Conservation (phyloP, 495 filamentous ascomycete species). For the Lepraria neglecta region DNA sequence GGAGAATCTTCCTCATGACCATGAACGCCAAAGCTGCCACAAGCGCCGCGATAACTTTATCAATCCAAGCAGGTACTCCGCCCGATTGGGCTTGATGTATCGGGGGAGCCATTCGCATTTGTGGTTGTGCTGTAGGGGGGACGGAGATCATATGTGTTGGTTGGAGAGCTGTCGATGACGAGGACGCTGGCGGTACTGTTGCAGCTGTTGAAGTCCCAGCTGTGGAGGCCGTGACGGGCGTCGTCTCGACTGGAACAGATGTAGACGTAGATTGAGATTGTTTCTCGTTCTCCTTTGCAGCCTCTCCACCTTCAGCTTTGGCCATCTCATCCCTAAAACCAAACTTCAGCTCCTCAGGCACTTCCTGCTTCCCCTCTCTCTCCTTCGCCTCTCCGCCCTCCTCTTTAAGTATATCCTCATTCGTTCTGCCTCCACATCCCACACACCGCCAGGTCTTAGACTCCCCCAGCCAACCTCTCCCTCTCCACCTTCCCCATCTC, state of each 20-base stretch:
- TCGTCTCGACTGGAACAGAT: too few species aligned
- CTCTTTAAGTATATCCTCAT: constrained; percentile 63
- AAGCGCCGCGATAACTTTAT: constrained; percentile 51
- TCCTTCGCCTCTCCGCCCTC: constrained; percentile 42
- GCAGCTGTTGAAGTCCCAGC: constrained; percentile 17
- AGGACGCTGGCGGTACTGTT: constrained; percentile 18
- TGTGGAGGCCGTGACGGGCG: too few species aligned
- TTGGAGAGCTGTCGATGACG: constrained; percentile 2
- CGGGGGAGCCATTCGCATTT: constrained; percentile 10
- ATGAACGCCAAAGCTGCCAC: constrained; percentile 43
- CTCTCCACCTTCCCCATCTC: constrained; percentile 61
- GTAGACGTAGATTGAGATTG: background rate
- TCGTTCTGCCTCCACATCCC: constrained; percentile 56
- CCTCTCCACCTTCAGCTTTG: constrained; percentile 39
- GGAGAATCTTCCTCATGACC: constrained; percentile 36
- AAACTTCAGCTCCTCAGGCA: constrained; percentile 45
- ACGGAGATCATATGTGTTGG: constrained; percentile 9
- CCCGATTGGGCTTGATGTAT: constrained; percentile 14
- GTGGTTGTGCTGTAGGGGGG: background rate
- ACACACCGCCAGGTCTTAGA: constrained; percentile 58
- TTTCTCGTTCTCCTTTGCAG: too few species aligned
- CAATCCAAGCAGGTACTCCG: constrained; percentile 45
- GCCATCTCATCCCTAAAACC: constrained; percentile 41
- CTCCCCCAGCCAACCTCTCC: constrained; percentile 56
- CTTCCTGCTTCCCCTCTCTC: constrained; percentile 31